A percentile compares a stretch with the other conserved stretches of the same genome.
Conservation (phyloP, 495 filamentous ascomycete genomes). For the Penicillium lividum region DNA sequence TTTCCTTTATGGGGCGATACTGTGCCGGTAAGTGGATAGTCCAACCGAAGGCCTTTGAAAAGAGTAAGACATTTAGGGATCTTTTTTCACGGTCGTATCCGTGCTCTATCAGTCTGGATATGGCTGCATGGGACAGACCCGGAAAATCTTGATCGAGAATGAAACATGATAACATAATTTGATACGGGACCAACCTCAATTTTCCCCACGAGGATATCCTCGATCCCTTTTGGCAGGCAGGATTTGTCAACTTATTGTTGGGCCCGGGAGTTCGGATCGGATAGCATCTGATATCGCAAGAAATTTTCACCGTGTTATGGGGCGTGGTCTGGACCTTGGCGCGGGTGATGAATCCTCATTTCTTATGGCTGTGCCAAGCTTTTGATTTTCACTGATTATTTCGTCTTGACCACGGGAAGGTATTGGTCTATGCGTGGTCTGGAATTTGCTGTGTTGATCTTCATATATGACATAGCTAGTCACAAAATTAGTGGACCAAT, state of each 20-base stretch:
- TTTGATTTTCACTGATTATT: conserved; percentile 11
- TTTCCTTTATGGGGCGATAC: conserved; percentile 6
- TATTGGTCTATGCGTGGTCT: conserved; percentile 6
- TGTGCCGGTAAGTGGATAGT: background rate
- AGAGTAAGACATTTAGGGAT: conserved; percentile 2
- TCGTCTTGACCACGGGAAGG: conserved; percentile 8
- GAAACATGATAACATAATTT: conserved; percentile 6
- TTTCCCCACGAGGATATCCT: background rate
- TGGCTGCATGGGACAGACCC: background rate
- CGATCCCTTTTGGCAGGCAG: background rate
- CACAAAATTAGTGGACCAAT: background rate
- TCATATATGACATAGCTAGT: conserved; percentile 15
- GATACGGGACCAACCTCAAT: background rate
- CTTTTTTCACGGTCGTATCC: background rate
- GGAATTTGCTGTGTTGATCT: conserved; percentile 13
- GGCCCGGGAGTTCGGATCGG: background rate
- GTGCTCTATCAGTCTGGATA: no score
- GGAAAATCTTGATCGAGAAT: conserved; percentile 4
- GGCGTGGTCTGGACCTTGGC: conserved; percentile 12
- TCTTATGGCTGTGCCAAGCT: conserved; percentile 17
- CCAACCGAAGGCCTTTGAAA: background rate
- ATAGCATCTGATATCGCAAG: conserved; percentile 6
- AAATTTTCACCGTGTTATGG: conserved; percentile 11
- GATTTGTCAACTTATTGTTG: background rate
- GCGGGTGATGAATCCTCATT: conserved; percentile 10